phyloP scores from a whole-genome alignment of 192 early-diverging fungal species.

The Borealophlyctis nickersoniae region DNA sequence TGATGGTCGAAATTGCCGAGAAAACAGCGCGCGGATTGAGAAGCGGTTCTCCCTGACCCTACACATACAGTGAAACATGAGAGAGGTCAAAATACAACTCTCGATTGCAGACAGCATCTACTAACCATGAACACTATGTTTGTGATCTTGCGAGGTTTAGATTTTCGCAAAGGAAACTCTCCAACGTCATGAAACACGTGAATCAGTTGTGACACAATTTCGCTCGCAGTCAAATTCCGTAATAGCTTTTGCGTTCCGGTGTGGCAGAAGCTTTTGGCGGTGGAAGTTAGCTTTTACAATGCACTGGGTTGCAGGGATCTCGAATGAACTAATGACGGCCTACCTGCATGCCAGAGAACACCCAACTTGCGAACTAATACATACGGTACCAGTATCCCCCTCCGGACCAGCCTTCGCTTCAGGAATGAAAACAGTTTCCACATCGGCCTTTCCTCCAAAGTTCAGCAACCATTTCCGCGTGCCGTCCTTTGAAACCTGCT shows the following conservation, averaged over 20 bases:
- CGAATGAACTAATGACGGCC: not conserved
- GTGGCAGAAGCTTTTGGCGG: conserved; percentile 81
- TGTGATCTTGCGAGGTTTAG: conserved; percentile 45
- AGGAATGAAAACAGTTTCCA: conserved; percentile 80
- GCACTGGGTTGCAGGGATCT: not conserved
- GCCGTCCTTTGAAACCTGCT: conserved; percentile 36
- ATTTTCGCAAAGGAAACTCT: conserved; percentile 52
- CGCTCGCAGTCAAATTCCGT: conserved; percentile 68
- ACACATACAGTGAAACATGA: not conserved
- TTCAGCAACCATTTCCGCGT: conserved; percentile 46
- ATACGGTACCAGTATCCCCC: conserved; percentile 59
- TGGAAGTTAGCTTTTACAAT: too few relatives aligned
- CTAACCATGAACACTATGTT: conserved; percentile 85
- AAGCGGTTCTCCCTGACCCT: conserved; percentile 84
- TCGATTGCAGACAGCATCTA: not conserved
- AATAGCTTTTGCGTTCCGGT: conserved; percentile 85
- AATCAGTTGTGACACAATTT: conserved; percentile 54
- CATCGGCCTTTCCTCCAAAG: conserved; percentile 38
- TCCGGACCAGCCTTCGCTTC: conserved; percentile 1
- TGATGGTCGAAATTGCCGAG: conserved; percentile 34
- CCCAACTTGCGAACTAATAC: conserved; percentile 80
- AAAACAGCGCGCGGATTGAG: conserved; percentile 70
- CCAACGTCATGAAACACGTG: conserved; percentile 28
- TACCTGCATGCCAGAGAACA: conserved; percentile 74
- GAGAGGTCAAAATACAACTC: not conserved